Percentiles rank a stretch among this genome's conserved stretches.
These are phyloP conservation scores for Prosopis cineraria DNA, from an alignment of 306 rosid genomes.

Conservation along the genomic window DNA sequence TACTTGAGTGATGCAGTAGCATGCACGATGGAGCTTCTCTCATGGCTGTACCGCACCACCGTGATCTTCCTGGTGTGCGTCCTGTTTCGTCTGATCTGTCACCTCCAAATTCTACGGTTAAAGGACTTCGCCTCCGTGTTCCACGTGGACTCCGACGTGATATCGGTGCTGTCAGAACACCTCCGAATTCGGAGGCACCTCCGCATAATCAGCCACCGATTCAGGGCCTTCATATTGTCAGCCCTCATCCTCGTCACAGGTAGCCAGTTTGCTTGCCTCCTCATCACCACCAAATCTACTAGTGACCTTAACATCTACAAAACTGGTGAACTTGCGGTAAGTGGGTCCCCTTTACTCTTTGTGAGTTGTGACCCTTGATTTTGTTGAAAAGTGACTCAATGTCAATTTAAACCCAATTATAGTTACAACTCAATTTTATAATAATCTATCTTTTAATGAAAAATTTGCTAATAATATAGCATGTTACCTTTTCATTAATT, in stretches of 20 bases:
- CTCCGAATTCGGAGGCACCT: conserved; percentile 80
- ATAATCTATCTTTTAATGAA: neutral
- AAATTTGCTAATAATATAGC: no score
- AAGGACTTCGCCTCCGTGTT: conserved; percentile 72
- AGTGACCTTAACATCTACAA: conserved; percentile 39
- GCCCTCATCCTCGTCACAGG: conserved; percentile 62
- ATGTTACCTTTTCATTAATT: neutral
- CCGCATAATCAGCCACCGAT: conserved; percentile 86
- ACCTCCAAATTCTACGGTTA: conserved; percentile 82
- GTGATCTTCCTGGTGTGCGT: conserved; percentile 82
- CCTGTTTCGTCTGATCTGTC: conserved; percentile 84
- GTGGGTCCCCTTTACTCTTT: no score
- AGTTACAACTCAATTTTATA: neutral
- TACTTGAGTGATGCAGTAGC: conserved; percentile 66
- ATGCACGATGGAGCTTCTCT: conserved; percentile 70
- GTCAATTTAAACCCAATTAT: neutral
- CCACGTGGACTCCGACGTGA: conserved; percentile 77
- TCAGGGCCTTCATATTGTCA: conserved; percentile 65
- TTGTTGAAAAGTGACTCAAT: neutral
- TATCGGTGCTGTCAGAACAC: conserved; percentile 75
- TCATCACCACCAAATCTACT: conserved; percentile 49
- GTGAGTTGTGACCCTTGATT: no score
- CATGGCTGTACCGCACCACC: conserved; percentile 81
- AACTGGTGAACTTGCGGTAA: conserved; percentile 87
- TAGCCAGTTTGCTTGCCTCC: conserved; percentile 74